Conservation (phyloP, 2,329 filamentous ascomycete genomes). For the Annulohypoxylon truncatum region DNA sequence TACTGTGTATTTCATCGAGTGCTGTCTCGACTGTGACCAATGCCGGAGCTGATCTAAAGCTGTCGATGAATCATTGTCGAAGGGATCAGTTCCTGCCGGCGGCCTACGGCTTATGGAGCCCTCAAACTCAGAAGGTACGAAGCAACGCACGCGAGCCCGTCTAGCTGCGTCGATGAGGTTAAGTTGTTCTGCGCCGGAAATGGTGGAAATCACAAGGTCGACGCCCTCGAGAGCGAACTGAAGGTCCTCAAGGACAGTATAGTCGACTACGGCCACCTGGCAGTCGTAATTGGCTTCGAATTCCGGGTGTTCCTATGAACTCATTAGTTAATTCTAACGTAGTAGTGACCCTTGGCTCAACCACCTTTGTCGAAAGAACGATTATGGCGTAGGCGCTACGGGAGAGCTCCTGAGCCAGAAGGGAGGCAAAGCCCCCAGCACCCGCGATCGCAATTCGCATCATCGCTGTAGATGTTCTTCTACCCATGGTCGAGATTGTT, state of each 20-base stretch:
- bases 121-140: constrained; percentile 82
- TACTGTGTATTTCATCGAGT: constrained; percentile 73
- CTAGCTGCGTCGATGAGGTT: constrained; percentile 79
- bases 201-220: constrained; percentile 80
- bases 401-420: constrained; percentile 69
- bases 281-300: constrained; percentile 66
- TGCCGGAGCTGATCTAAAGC: constrained; percentile 63
- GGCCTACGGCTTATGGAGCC: constrained; percentile 68
- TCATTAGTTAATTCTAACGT: constrained; percentile 28
- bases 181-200: constrained; percentile 73
- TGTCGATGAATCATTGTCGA: constrained; percentile 70
- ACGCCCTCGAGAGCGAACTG: constrained; percentile 76
- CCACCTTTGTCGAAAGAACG: constrained; percentile 74
- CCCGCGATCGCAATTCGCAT: constrained; percentile 73
- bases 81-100: constrained; percentile 60
- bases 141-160: constrained; percentile 71
- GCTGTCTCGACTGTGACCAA: constrained; percentile 58
- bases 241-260: constrained; percentile 67
- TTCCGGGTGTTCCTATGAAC: constrained; percentile 64
- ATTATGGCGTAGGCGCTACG: constrained; percentile 75
- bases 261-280: constrained; percentile 77
- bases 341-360: constrained; percentile 33
- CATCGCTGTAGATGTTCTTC: constrained; percentile 51
- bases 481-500: constrained; percentile 42
- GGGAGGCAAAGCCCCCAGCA: constrained; percentile 68